A percentile compares a stretch with the other conserved stretches of the same genome.
phyloP scores from a whole-genome alignment of 2,329 filamentous ascomycete genomes.

The Calonectria multiphialidica region DNA sequence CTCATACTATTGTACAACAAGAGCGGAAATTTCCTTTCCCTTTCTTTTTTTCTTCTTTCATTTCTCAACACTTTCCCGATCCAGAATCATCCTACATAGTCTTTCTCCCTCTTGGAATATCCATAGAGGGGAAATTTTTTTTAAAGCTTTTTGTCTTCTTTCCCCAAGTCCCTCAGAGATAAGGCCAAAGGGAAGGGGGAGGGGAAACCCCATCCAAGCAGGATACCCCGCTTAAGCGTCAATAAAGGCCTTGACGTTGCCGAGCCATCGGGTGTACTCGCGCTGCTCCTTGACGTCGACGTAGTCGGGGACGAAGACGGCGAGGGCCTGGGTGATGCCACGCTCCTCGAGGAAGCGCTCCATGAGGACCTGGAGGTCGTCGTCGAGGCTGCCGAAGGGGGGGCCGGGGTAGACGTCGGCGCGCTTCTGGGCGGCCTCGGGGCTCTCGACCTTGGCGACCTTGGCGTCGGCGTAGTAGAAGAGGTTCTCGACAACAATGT shows the following conservation, averaged over 20 bases:
- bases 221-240: slow-evolving; percentile 68
- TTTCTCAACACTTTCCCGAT: slow-evolving; percentile 36
- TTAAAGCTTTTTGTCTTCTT: not conserved
- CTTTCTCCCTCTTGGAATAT: not conserved
- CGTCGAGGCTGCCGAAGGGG: slow-evolving; percentile 92
- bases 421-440: slow-evolving; percentile 82
- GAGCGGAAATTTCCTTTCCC: slow-evolving; percentile 41
- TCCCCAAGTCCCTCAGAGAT: no score
- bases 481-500: slow-evolving; percentile 90
- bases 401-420: slow-evolving; percentile 89
- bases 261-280: slow-evolving; percentile 94
- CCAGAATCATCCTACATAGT: slow-evolving; percentile 21
- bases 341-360: slow-evolving; percentile 96
- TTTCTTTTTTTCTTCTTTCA: not conserved
- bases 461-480: slow-evolving; percentile 86
- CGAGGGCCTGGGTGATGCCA: slow-evolving; percentile 87
- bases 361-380: slow-evolving; percentile 92
- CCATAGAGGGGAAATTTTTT: not conserved
- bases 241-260: slow-evolving; percentile 87
- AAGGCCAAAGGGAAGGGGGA: not conserved
- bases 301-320: slow-evolving; percentile 93
- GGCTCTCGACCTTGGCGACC: slow-evolving; percentile 79
- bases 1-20: slow-evolving; percentile 45
- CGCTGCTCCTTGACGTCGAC: slow-evolving; percentile 98
- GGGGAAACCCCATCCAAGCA: not conserved